Conservation (phyloP, 2,329 filamentous ascomycete genomes). For the Pseudogymnoascus sp. region DNA sequence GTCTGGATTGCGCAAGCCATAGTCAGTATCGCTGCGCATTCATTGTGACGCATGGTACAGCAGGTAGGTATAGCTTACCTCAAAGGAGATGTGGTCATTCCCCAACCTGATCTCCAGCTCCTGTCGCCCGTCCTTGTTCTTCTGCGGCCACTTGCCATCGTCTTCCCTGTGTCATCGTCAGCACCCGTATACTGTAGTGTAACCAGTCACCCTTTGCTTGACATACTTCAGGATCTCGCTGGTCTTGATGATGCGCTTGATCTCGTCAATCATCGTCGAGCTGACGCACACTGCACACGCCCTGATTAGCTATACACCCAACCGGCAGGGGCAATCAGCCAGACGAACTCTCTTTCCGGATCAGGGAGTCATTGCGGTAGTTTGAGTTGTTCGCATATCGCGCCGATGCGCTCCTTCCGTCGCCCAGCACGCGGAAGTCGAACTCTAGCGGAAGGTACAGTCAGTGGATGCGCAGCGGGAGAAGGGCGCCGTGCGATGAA, state of each 20-base stretch:
- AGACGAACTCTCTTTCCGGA: constrained; percentile 93
- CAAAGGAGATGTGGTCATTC: constrained; percentile 95
- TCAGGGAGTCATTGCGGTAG: constrained; percentile 96
- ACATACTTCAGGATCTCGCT: constrained; percentile 93
- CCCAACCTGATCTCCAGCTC: constrained; percentile 92
- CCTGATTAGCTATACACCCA: neutral
- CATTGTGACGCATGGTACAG: neutral
- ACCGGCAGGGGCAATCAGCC: neutral
- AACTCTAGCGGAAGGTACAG: constrained; percentile 60
- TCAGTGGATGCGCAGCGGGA: constrained; percentile 13
- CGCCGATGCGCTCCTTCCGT: constrained; percentile 86
- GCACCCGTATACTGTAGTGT: constrained; percentile 10
- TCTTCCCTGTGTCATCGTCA: constrained; percentile 64
- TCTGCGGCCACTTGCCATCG: constrained; percentile 96
- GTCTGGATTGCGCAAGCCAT: constrained; percentile 50
- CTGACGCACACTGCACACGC: constrained; percentile 78
- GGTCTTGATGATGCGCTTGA: constrained; percentile 93
- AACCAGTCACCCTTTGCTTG: neutral
- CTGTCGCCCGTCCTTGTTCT: constrained; percentile 97
- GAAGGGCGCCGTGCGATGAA: neutral
- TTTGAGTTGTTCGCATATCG: constrained; percentile 99
- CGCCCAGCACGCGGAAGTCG: constrained; percentile 86
- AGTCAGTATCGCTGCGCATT: neutral
- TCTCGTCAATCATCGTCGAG: constrained; percentile 81
- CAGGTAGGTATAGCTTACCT: constrained; percentile 51